Evolutionary conservation across 1,284 basidiomycete genomes (phyloP).

Genomic region (Somion occarium): DNA sequence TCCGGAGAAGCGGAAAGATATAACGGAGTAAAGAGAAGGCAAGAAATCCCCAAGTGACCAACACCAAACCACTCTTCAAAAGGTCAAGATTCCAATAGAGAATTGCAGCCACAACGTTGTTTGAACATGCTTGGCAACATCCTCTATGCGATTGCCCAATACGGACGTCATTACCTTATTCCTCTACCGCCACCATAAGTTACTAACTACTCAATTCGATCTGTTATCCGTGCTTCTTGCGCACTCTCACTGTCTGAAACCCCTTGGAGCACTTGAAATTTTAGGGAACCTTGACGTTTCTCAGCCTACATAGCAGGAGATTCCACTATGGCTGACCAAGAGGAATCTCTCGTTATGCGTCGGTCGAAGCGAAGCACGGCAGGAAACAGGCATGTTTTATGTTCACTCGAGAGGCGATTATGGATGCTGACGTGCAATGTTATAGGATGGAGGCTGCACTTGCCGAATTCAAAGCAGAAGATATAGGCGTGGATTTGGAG

Average conservation of each 20-base stretch:
- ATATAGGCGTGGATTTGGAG: conserved; percentile 51
- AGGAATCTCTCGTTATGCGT: conserved; percentile 52
- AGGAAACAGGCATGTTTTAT: conserved; percentile 53
- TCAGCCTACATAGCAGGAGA: too few relatives aligned
- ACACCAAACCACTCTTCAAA: too few relatives aligned
- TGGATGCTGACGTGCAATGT: background rate
- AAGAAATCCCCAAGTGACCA: too few relatives aligned
- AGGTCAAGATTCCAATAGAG: too few relatives aligned
- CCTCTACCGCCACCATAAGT: background rate
- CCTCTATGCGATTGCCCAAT: background rate
- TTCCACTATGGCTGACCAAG: conserved; percentile 27
- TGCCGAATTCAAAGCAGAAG: conserved; percentile 63
- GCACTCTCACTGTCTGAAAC: too few relatives aligned
- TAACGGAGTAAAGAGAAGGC: conserved; percentile 3
- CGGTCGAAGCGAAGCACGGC: conserved; percentile 66
- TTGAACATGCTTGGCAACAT: background rate
- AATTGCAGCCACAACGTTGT: background rate
- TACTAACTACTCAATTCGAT: too few relatives aligned
- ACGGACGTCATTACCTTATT: background rate
- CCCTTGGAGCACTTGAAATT: too few relatives aligned
- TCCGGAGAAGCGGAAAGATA: background rate
- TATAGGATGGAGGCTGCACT: conserved; percentile 68
- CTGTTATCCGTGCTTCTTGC: too few relatives aligned
- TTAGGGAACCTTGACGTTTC: too few relatives aligned
- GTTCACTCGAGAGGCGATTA: too few relatives aligned